These are phyloP conservation scores for Rhizopogon hawkerae DNA, from an alignment of 1,284 basidiomycete genomes.

Conservation along the genomic window DNA sequence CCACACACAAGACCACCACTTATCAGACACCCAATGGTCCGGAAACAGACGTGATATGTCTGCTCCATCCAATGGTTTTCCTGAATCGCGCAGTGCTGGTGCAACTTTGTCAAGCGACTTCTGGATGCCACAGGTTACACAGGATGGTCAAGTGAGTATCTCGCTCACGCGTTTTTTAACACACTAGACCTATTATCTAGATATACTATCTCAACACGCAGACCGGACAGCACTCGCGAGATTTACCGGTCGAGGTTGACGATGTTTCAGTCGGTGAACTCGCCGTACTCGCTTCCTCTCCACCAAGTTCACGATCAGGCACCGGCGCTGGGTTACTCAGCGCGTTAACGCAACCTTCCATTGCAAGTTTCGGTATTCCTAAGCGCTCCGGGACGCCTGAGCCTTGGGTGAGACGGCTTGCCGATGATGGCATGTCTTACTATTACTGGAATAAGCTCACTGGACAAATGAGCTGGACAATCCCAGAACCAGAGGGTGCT, in stretches of 20 bases:
- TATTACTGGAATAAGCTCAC: constrained; percentile 73
- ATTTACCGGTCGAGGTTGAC: constrained; percentile 71
- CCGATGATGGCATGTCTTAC: constrained; percentile 78
- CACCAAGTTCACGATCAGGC: constrained; percentile 46
- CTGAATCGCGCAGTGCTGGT: constrained; percentile 18
- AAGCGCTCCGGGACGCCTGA: constrained; percentile 57
- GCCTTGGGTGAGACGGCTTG: constrained; percentile 72
- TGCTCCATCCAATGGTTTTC: constrained; percentile 17
- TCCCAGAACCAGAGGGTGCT: constrained; percentile 36
- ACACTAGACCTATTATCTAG: constrained; percentile 32
- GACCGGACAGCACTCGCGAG: constrained; percentile 79
- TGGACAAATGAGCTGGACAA: constrained; percentile 60
- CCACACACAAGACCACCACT: constrained; percentile 14
- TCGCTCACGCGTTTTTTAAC: background rate
- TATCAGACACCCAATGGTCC: constrained; percentile 21
- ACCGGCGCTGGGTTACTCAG: constrained; percentile 43
- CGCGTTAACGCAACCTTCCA: constrained; percentile 20
- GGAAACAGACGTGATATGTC: constrained; percentile 11
- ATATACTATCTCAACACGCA: constrained; percentile 91
- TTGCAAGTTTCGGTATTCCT: constrained; percentile 51
- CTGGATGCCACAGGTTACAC: constrained; percentile 70
- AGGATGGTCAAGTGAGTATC: constrained; percentile 60
- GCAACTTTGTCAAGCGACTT: constrained; percentile 55
- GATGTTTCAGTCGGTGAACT: constrained; percentile 53
- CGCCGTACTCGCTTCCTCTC: constrained; percentile 46